These are phyloP conservation scores for Smittium culicis DNA, from an alignment of 371 early-diverging fungal genomes.

Conservation along the genomic window DNA sequence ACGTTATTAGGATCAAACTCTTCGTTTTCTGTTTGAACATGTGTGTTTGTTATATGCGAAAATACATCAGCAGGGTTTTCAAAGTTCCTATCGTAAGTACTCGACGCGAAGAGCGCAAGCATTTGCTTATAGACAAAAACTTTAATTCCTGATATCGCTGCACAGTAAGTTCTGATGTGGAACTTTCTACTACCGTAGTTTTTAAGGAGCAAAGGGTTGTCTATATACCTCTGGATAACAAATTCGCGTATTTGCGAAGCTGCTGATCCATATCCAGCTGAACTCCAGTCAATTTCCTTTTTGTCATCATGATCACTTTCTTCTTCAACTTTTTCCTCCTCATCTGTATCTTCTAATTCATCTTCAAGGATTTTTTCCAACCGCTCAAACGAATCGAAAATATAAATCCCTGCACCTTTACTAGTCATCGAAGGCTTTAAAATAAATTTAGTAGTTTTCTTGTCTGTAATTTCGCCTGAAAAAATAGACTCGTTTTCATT, in stretches of 20 bases:
- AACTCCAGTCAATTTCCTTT: constrained; percentile 7
- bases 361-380: constrained; percentile 36
- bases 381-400: constrained; percentile 43
- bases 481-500: constrained; percentile 28
- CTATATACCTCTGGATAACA: constrained; percentile 54
- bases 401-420: constrained; percentile 49
- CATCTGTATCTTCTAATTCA: constrained; percentile 27
- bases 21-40: constrained; percentile 40
- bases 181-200: constrained; percentile 42
- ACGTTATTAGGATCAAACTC: constrained; percentile 42
- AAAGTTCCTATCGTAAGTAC: constrained; percentile 30
- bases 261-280: neutral
- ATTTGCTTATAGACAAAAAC: constrained; percentile 51
- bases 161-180: constrained; percentile 53
- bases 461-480: neutral
- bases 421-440: constrained; percentile 56
- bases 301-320: constrained; percentile 9
- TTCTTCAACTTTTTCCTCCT: constrained; percentile 23
- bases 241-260: constrained; percentile 47
- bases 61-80: constrained; percentile 33
- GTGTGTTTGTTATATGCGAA: constrained; percentile 56
- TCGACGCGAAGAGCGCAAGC: constrained; percentile 51
- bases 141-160: constrained; percentile 46
- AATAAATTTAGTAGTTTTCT: constrained; percentile 35
- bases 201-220: constrained; percentile 38